Conservation (phyloP, 176 grass and related monocot genomes). For the Aegilops tauschii region DNA sequence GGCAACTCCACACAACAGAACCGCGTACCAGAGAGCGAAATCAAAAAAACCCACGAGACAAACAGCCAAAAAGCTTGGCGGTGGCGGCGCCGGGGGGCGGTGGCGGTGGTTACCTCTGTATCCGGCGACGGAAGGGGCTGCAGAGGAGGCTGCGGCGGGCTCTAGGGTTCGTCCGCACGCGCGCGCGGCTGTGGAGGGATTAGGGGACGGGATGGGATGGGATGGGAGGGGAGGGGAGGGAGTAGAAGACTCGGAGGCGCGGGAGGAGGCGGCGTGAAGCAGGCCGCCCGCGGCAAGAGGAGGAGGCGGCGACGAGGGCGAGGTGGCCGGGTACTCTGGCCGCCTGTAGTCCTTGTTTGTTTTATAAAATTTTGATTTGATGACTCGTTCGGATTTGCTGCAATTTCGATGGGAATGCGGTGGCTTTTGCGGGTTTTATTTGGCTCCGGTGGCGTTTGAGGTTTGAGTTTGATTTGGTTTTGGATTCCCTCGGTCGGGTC, state of each 20-base stretch:
- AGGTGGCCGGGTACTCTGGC: constrained; percentile 15
- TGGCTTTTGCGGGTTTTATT: not conserved
- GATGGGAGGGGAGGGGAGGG: not conserved
- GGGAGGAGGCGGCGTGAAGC: constrained; percentile 34
- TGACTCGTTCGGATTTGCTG: not conserved
- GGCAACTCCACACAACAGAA: not conserved
- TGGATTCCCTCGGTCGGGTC: not conserved
- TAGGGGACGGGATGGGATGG: not conserved
- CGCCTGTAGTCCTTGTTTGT: not conserved
- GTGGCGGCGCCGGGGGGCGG: not conserved
- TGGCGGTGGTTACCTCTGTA: not conserved
- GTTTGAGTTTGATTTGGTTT: not conserved
- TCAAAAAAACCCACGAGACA: not conserved
- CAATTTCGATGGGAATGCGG: constrained; percentile 23
- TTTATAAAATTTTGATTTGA: constrained; percentile 6
- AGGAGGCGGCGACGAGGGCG: constrained; percentile 8
- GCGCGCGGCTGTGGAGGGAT: not conserved
- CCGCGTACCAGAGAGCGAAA: not conserved
- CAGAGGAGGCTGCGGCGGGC: not conserved
- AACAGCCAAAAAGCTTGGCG: not conserved
- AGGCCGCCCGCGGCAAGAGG: not conserved
- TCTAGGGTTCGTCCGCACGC: not conserved
- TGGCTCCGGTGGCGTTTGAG: not conserved
- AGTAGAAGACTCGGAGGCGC: not conserved
- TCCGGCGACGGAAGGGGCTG: constrained; percentile 8